Base-by-base conservation (phyloP, 345 rosid species). In the Citrus cavaleriei region DNA sequence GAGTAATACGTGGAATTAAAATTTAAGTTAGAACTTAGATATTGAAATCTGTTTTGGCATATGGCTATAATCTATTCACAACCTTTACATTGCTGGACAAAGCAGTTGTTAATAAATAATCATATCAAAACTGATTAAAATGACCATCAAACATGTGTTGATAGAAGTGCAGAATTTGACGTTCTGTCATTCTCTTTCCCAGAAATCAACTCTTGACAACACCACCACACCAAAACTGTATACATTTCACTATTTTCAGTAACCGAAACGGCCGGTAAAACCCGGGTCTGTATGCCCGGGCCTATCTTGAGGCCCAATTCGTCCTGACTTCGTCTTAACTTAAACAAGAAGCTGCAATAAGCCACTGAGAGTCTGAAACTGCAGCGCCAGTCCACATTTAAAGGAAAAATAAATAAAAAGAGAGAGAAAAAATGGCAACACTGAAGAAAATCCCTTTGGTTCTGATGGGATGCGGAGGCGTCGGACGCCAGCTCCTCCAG, bases 391-490 rank as follows among this genome's bases (percentile, higher is more conserved):
- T 32, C 9, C 24, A 0, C 51, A 12, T 46, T 13, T 46, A 10
- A 38, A 8, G 2, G 13, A 40, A 40, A 40, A 40, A 10, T 0
- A 42, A 42, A 2, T 0, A 12, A 10, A 42, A 10, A 46, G 4
- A 46, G 4, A 10, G 18, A 46, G 0, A 46, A 13, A 59, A 57
- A 42, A 64, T 46, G 78, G 30, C 62, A 19, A 69, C 13, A 8
- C 92, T 86, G 97, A 95, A 91, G 93, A 78, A 63, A 25, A 94
- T 94, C 51, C 83, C 98, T 67, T 51, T 91, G 84, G 75, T 96
- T 81, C 84, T 92, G 74, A 81, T 92, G 85, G 98, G 97, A 0
- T 90, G 97, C 30, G 99, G 98, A 61, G 97, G 94, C 77, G 99
- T 96, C 65, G 99, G 99, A 40, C 91, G 97, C 10, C 89, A 92